Evolutionary conservation across 2,329 filamentous ascomycete genomes (phyloP).

Genomic region (Neopestalotiopsis rosae): DNA sequence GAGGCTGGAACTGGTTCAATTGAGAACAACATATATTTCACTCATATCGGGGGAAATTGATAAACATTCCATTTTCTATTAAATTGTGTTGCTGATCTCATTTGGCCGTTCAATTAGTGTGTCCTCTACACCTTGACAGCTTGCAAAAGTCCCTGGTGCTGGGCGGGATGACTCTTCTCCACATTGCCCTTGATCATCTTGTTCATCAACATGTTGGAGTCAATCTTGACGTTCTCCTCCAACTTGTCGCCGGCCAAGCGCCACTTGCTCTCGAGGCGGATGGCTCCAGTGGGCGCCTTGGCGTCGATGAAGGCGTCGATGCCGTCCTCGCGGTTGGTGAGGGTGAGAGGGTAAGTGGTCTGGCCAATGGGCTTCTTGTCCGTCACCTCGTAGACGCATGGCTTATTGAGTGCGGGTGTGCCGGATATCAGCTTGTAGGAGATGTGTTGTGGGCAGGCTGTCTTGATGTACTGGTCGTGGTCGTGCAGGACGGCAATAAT

Average conservation of each 20-base stretch:
- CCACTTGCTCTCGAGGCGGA: conserved; percentile 24
- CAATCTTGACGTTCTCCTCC: conserved; percentile 32
- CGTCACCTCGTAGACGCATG: conserved; percentile 32
- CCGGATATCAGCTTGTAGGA: conserved; percentile 26
- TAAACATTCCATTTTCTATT: neutral
- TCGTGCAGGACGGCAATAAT: conserved; percentile 49
- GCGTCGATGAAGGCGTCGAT: conserved; percentile 33
- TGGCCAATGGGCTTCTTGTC: conserved; percentile 47
- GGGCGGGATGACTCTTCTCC: conserved; percentile 33
- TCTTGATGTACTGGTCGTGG: conserved; percentile 42
- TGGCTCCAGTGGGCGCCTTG: conserved; percentile 30
- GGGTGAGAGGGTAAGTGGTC: conserved; percentile 32
- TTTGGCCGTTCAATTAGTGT: neutral
- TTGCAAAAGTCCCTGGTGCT: conserved; percentile 27
- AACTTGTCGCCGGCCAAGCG: conserved; percentile 24
- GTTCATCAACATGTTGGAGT: conserved; percentile 34
- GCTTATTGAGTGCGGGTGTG: conserved; percentile 16
- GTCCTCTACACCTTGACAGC: neutral
- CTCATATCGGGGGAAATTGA: no score
- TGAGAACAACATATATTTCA: no score
- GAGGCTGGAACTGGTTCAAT: no score
- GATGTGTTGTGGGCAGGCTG: conserved; percentile 31
- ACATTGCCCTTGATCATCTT: conserved; percentile 34
- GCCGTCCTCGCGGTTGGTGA: conserved; percentile 31
- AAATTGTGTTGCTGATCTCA: neutral